Evolutionary conservation across 2,329 filamentous ascomycete genomes (phyloP), one percentile per base, ranked within the genome.

Genomic region (Botryotinia convoluta): DNA sequence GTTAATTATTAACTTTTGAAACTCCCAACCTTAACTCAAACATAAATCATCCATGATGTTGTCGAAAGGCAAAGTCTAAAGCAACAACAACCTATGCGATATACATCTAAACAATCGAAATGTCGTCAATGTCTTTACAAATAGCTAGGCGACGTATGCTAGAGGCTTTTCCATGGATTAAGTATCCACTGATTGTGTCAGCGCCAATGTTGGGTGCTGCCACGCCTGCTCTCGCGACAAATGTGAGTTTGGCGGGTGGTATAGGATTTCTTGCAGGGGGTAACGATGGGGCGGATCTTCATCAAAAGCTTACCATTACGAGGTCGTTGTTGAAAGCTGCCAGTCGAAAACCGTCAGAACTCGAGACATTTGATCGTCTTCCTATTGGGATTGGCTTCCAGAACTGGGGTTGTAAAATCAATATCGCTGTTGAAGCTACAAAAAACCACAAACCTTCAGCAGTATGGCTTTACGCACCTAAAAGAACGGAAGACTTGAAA

Each of bases 131-230:
- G 12, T 32, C 48, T 5, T 14, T 29, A n/a, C n/a, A 39, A 9
- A 9, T 22, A 12, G 37, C 51, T 7, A 42, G 3, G 29, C 37
- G 26, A 16, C 32, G 42, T 32, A 32, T 59, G 37, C 16, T 54
- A 26, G 48, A 39, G 8, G 3, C 69, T 12, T 74, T 72, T 26
- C 72, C 72, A 65, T 74, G 69, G 72, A 62, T 65, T 26, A 9
- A 32, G 14, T 32, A 20, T 16, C 72, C 72, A 4, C 20, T 92
- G 26, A 85, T 94, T 39, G 83, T 86, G 62, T 84, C 85, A 57
- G 91, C 90, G 1, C 92, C 92, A 0, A 93, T 94, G 92, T 87
- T 90, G 59, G 84, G 89, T 48, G 88, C 93, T 86, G 77, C 85
- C 81, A 78, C 86, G 80, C 74, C 85, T 79, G 76, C 82, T 0